Conservation (phyloP, 208 protist species). For the Spongospora subterranea region DNA sequence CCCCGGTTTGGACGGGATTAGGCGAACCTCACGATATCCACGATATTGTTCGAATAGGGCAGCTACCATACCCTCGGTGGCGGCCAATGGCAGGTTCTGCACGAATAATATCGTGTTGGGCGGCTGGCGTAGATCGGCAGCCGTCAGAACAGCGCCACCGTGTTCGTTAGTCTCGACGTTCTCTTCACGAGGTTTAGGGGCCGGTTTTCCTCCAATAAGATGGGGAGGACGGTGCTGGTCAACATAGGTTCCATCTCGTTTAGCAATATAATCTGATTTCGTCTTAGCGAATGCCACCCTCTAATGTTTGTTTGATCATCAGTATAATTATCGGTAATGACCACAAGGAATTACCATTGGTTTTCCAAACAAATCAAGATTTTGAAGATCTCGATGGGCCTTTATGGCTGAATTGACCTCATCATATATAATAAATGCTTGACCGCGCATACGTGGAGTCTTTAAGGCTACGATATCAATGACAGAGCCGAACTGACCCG, state of each 20-base stretch:
- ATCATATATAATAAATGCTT: constrained; percentile 84
- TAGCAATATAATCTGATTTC: constrained; percentile 62
- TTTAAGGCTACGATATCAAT: constrained; percentile 80
- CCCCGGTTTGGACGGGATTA: constrained; percentile 72
- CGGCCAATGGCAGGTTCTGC: constrained; percentile 74
- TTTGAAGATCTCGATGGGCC: constrained; percentile 74
- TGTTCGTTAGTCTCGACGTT: constrained; percentile 8
- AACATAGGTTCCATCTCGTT: constrained; percentile 46
- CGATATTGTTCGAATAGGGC: constrained; percentile 77
- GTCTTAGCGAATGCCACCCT: background rate
- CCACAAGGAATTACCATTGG: constrained; percentile 70
- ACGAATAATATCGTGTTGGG: constrained; percentile 77
- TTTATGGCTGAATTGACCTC: constrained; percentile 76
- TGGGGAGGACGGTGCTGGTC: background rate
- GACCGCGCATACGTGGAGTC: constrained; percentile 79
- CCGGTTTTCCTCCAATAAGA: background rate
- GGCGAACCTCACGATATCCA: constrained; percentile 74
- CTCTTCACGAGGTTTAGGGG: background rate
- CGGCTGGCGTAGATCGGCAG: constrained; percentile 57
- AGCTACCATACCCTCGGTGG: constrained; percentile 71
- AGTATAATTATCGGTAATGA: background rate
- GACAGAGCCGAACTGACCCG: constrained; percentile 80
- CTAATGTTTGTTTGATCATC: background rate
- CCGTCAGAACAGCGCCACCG: background rate
- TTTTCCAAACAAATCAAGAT: constrained; percentile 78